phyloP scores from a whole-genome alignment of 768 basidiomycete genomes.

The Terana coerulea region DNA sequence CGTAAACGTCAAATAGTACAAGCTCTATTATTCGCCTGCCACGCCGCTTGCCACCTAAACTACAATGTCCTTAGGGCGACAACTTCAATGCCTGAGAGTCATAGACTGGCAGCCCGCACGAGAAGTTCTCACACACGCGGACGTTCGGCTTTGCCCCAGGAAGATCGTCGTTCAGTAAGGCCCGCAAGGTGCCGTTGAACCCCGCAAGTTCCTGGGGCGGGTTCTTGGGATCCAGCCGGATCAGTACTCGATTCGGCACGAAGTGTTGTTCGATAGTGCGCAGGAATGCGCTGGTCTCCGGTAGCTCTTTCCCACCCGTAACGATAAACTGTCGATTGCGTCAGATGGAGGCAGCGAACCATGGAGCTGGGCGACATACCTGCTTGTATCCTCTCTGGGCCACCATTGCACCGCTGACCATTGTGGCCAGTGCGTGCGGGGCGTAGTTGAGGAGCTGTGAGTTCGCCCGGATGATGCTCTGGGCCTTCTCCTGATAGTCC shows the following conservation, averaged over 20 bases:
- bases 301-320: slow-evolving; percentile 5
- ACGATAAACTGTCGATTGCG: slow-evolving; percentile 19
- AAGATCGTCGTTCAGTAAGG: slow-evolving; percentile 8
- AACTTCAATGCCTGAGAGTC: slow-evolving; percentile 19
- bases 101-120: slow-evolving; percentile 21
- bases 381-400: slow-evolving; percentile 19
- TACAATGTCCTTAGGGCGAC: not conserved
- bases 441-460: slow-evolving; percentile 19
- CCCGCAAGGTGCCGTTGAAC: slow-evolving; percentile 18
- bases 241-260: slow-evolving; percentile 23
- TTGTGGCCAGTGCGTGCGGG: slow-evolving; percentile 19
- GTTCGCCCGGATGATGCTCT: slow-evolving; percentile 19
- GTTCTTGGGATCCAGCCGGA: slow-evolving; percentile 17
- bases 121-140: slow-evolving; percentile 23
- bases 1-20: not conserved
- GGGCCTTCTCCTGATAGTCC: slow-evolving; percentile 19
- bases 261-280: slow-evolving; percentile 12
- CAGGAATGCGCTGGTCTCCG: slow-evolving; percentile 11
- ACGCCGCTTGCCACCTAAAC: not conserved
- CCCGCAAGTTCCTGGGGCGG: slow-evolving; percentile 19
- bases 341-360: not conserved
- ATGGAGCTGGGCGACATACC: slow-evolving; percentile 10
- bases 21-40: not conserved
- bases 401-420: slow-evolving; percentile 18
- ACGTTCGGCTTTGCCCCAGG: slow-evolving; percentile 13